Conservation (phyloP, 2,329 filamentous ascomycete genomes). For the Albophoma yamanashiensis region DNA sequence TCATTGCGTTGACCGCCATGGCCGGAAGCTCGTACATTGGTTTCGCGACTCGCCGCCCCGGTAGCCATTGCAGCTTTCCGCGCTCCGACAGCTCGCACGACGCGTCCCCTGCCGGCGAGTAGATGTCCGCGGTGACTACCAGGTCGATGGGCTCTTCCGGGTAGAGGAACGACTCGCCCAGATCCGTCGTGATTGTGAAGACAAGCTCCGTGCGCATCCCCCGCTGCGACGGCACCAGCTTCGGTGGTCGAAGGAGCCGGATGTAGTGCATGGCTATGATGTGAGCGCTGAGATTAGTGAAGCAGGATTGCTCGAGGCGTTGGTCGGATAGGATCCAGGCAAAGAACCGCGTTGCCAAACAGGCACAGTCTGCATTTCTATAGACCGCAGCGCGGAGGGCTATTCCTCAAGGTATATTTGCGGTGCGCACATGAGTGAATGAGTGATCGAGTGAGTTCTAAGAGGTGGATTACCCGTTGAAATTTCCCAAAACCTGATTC, state of each 20-base stretch:
- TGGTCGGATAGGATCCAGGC: background rate
- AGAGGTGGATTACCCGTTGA: background rate
- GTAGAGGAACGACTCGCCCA: conserved; percentile 44
- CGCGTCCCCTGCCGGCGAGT: conserved; percentile 8
- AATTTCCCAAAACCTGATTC: background rate
- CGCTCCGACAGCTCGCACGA: conserved; percentile 14
- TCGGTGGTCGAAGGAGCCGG: conserved; percentile 38
- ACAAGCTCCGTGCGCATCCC: conserved; percentile 29
- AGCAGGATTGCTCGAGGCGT: background rate
- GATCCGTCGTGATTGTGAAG: conserved; percentile 45
- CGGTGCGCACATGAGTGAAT: background rate
- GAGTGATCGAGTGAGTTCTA: background rate
- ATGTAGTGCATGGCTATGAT: conserved; percentile 42
- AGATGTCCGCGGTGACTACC: conserved; percentile 20
- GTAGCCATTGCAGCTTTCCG: conserved; percentile 17
- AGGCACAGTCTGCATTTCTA: background rate
- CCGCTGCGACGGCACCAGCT: conserved; percentile 17
- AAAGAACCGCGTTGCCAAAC: background rate
- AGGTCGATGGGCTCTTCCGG: conserved; percentile 34
- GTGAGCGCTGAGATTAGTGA: background rate
- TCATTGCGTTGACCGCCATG: conserved; percentile 13
- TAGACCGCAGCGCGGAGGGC: background rate
- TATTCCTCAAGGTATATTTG: background rate
- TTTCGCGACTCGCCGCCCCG: conserved; percentile 30
- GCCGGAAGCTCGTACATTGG: conserved; percentile 16